Evolutionary conservation across 371 early-diverging fungal genomes (phyloP).

Genomic region (Mucor velutinosus): DNA sequence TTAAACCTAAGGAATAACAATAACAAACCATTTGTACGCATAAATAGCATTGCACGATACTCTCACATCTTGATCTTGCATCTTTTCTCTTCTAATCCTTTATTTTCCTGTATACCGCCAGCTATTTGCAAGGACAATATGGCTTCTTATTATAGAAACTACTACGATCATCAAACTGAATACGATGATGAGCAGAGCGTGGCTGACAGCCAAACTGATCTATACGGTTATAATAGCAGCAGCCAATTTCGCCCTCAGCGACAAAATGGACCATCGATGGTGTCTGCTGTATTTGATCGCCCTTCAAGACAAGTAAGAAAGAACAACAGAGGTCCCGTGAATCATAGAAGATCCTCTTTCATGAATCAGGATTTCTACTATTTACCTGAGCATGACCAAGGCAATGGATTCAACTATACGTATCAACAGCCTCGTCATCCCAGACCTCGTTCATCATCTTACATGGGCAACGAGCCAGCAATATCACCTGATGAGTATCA

Average conservation of each 20-base stretch:
- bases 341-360: not conserved
- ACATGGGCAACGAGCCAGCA: not conserved
- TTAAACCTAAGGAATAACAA: slow-evolving; percentile 2
- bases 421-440: not conserved
- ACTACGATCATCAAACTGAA: not conserved
- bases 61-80: not conserved
- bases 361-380: not conserved
- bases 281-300: not conserved
- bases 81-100: not conserved
- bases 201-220: slow-evolving; percentile 1
- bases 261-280: not conserved
- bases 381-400: not conserved
- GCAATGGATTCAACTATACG: not conserved
- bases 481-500: not conserved
- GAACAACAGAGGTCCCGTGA: not conserved
- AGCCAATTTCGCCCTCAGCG: not conserved
- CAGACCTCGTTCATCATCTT: not conserved
- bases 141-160: not conserved
- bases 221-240: not conserved
- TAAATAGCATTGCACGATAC: not conserved
- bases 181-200: not conserved
- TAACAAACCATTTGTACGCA: not conserved
- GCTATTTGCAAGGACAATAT: not conserved
- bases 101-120: not conserved
- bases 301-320: not conserved